These are phyloP conservation scores for Geranomyces variabilis DNA, from an alignment of 192 early-diverging fungal species.

Conservation along the genomic window DNA sequence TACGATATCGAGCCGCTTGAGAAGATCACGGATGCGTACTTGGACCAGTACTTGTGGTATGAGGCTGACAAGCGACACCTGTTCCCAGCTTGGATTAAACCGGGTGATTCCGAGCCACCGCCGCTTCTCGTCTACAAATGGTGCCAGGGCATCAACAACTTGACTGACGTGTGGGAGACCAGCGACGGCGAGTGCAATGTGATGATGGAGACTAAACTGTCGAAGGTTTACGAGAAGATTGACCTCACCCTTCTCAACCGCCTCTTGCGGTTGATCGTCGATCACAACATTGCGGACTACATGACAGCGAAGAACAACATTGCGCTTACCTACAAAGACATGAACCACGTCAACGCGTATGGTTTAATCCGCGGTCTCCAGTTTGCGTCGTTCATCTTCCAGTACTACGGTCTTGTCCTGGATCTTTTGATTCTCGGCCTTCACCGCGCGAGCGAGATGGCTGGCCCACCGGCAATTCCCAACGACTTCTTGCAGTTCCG, in stretches of 20 bases:
- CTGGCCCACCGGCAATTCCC: slow-evolving; percentile 87
- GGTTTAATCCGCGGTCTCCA: slow-evolving; percentile 97
- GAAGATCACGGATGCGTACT: slow-evolving; percentile 98
- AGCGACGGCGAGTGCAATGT: slow-evolving; percentile 90
- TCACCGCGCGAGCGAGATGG: slow-evolving; percentile 94
- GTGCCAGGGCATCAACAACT: slow-evolving; percentile 98
- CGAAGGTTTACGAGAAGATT: slow-evolving; percentile 94
- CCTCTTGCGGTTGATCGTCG: slow-evolving; percentile 90
- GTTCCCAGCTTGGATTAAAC: slow-evolving; percentile 99
- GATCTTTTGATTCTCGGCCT: slow-evolving; percentile 94
- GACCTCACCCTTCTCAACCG: slow-evolving; percentile 95
- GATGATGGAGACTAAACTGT: slow-evolving; percentile 92
- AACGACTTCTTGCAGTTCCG: slow-evolving; percentile 98
- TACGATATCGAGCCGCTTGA: slow-evolving; percentile 99
- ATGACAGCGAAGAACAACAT: slow-evolving; percentile 99
- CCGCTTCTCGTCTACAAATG: slow-evolving; percentile 97
- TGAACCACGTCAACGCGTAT: slow-evolving; percentile 98
- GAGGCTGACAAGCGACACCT: slow-evolving; percentile 96
- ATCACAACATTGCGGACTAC: slow-evolving; percentile 99
- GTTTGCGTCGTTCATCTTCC: slow-evolving; percentile 97
- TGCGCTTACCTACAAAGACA: slow-evolving; percentile 96
- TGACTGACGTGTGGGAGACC: slow-evolving; percentile 94
- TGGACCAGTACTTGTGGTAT: slow-evolving; percentile 99
- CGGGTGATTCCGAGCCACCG: slow-evolving; percentile 93
- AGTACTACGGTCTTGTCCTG: slow-evolving; percentile 97